Percentiles rank a stretch among this genome's conserved stretches.
Conservation (phyloP, 2,329 filamentous ascomycete genomes). For the Paecilomyces niveus region DNA sequence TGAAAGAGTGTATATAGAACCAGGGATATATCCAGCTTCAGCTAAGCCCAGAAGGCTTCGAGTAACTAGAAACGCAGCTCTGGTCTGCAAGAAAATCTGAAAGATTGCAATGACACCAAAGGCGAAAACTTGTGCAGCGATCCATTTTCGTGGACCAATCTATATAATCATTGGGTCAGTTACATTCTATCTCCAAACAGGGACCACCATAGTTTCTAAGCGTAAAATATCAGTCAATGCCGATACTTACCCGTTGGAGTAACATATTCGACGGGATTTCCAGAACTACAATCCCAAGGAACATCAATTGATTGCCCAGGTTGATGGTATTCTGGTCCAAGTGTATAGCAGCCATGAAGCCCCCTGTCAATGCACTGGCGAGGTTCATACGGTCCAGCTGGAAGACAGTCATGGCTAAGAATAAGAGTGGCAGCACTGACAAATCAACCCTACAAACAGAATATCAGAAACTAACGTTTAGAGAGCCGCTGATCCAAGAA, state of each 20-base stretch:
- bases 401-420: constrained; percentile 45
- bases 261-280: constrained; percentile 48
- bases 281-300: constrained; percentile 43
- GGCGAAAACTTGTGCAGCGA: constrained; percentile 41
- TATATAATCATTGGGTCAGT: constrained; percentile 18
- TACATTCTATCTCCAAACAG: neutral
- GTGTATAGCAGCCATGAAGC: constrained; percentile 38
- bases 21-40: constrained; percentile 48
- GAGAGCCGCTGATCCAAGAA: neutral
- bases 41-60: constrained; percentile 41
- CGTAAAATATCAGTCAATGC: neutral
- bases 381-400: constrained; percentile 50
- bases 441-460: constrained; percentile 35
- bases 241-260: constrained; percentile 13
- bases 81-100: constrained; percentile 38
- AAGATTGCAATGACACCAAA: constrained; percentile 43
- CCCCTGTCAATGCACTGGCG: constrained; percentile 44
- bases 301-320: constrained; percentile 49
- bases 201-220: no score
- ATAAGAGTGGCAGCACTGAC: constrained; percentile 43
- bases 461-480: neutral
- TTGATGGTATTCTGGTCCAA: constrained; percentile 45
- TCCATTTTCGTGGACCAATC: constrained; percentile 44
- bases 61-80: constrained; percentile 39
- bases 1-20: constrained; percentile 45